These are phyloP conservation scores for Metschnikowia gelsemii DNA, from an alignment of 805 yeast species.

Conservation along the genomic window DNA sequence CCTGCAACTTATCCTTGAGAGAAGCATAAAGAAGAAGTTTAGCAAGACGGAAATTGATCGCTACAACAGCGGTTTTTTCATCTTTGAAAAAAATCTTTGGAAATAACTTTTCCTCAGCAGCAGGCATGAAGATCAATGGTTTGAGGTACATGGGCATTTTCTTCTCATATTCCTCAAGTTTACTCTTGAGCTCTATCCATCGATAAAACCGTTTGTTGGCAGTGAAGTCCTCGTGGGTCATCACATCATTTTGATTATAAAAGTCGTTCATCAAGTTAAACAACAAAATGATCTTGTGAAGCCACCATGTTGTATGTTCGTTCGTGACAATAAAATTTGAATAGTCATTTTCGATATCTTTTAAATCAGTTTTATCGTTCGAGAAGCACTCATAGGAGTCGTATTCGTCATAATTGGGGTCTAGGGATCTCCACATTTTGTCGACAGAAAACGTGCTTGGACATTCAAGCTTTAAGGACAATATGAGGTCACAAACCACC, in stretches of 20 bases:
- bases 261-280: conserved; percentile 33
- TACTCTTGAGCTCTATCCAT: conserved; percentile 30
- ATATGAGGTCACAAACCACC: conserved; percentile 34
- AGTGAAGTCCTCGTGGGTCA: conserved; percentile 27
- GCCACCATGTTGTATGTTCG: conserved; percentile 37
- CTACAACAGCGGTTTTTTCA: conserved; percentile 34
- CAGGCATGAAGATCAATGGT: conserved; percentile 34
- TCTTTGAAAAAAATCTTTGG: conserved; percentile 38
- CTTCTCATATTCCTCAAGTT: conserved; percentile 30
- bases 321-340: conserved; percentile 13
- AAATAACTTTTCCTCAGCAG: conserved; percentile 23
- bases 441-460: conserved; percentile 36
- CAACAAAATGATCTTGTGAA: conserved; percentile 30
- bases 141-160: conserved; percentile 30
- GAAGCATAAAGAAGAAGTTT: conserved; percentile 32
- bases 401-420: conserved; percentile 27
- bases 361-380: conserved; percentile 4
- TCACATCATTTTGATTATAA: conserved; percentile 26
- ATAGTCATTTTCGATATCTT: conserved; percentile 7
- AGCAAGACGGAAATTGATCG: conserved; percentile 31
- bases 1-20: conserved; percentile 7
- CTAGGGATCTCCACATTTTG: conserved; percentile 34
- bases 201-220: conserved; percentile 24
- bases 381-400: conserved; percentile 14
- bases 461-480: conserved; percentile 31